phyloP scores from a whole-genome alignment of 129 eudicot species.

The Saussurea involucrata region DNA sequence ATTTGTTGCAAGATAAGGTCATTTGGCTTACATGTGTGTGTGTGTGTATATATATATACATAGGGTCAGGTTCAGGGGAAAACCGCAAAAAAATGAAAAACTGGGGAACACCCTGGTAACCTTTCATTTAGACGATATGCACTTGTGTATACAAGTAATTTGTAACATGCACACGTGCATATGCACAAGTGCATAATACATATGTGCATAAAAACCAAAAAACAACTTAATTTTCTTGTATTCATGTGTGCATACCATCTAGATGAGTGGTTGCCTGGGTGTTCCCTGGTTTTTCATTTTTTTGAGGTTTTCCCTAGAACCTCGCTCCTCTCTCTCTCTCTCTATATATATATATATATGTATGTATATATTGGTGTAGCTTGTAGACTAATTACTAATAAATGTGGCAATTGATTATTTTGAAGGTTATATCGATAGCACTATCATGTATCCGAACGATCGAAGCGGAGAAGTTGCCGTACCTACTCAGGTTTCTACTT shows the following conservation, averaged over 20 bases:
- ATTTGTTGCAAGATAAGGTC: conserved; percentile 74
- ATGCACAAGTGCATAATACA: too few species aligned
- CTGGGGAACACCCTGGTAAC: background rate
- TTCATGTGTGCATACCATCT: background rate
- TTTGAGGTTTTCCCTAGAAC: too few species aligned
- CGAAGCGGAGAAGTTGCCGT: conserved; percentile 68
- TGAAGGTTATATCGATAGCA: conserved; percentile 72
- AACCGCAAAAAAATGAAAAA: background rate
- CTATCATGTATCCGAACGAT: conserved; percentile 73
- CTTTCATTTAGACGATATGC: too few species aligned
- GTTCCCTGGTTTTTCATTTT: too few species aligned
- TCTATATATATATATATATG: too few species aligned
- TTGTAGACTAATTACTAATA: background rate
- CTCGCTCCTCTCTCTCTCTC: too few species aligned
- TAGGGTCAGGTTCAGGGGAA: background rate
- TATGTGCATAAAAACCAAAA: background rate
- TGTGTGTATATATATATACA: background rate
- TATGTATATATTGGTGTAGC: background rate
- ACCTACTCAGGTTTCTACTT: conserved; percentile 66
- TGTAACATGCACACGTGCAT: too few species aligned
- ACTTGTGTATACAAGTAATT: too few species aligned
- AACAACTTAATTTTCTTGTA: too few species aligned
- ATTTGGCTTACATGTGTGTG: background rate
- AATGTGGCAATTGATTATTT: conserved; percentile 15
- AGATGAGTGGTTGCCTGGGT: too few species aligned